These are phyloP conservation scores for Metschnikowia aberdeeniae DNA, from an alignment of 805 yeast species.

Conservation along the genomic window DNA sequence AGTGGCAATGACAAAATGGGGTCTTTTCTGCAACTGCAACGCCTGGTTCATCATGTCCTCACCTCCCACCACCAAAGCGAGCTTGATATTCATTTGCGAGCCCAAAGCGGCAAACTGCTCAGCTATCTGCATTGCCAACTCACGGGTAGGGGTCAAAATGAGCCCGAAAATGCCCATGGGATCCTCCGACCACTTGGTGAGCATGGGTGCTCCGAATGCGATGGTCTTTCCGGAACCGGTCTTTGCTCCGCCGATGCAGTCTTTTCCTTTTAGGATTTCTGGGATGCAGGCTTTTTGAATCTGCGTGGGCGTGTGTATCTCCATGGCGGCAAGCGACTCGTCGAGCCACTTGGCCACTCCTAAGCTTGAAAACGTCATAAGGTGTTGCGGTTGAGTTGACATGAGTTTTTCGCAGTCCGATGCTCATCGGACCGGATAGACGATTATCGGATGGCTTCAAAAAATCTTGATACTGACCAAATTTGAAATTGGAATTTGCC, in stretches of 20 bases:
- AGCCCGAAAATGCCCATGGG: conserved; percentile 91
- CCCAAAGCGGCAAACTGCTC: conserved; percentile 96
- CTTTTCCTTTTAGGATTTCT: conserved; percentile 72
- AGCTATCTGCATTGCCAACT: conserved; percentile 92
- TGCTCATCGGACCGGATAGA: conserved; percentile 11
- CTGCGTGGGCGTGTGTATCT: conserved; percentile 75
- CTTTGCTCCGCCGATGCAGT: conserved; percentile 97
- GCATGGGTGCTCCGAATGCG: conserved; percentile 97
- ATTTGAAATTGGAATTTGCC: no score
- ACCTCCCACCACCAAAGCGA: conserved; percentile 90
- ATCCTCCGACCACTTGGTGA: conserved; percentile 90
- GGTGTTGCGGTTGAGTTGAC: not conserved
- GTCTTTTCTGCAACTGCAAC: conserved; percentile 70
- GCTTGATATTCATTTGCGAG: conserved; percentile 77
- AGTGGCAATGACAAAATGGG: conserved; percentile 94
- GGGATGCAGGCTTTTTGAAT: conserved; percentile 92
- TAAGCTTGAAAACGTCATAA: conserved; percentile 49
- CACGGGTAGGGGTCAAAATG: conserved; percentile 88
- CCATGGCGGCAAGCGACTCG: conserved; percentile 78
- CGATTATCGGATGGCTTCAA: no score
- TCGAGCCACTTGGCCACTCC: conserved; percentile 86
- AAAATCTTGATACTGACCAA: no score
- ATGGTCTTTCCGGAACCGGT: conserved; percentile 98
- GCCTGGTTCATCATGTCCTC: conserved; percentile 91
- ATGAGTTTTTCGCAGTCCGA: conserved; percentile 12